Evolutionary conservation across 176 grass and related monocot species (phyloP).

Genomic region (Carex parvula): DNA sequence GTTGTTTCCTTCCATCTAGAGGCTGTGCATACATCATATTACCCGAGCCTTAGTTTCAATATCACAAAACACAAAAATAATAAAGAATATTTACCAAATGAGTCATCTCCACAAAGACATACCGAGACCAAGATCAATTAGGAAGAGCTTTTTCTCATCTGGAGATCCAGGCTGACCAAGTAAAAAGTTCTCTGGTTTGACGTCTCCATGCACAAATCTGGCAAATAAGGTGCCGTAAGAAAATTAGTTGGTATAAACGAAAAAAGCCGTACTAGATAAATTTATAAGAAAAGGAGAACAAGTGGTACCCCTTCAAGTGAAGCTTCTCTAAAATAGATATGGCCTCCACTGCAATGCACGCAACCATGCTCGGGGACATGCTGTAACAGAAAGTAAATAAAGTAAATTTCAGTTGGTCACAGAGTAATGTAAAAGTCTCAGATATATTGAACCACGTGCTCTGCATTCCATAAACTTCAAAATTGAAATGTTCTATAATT

Average conservation of each 20-base stretch:
- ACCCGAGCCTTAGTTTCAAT: not conserved
- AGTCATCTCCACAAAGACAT: slow-evolving; percentile 20
- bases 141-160: slow-evolving; percentile 96
- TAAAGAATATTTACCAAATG: slow-evolving; percentile 7
- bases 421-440: not conserved
- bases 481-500: not conserved
- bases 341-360: slow-evolving; percentile 93
- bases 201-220: slow-evolving; percentile 99
- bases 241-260: not conserved
- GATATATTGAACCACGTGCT: not conserved
- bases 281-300: not conserved
- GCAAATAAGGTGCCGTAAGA: slow-evolving; percentile 27
- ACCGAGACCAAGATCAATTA: slow-evolving; percentile 99
- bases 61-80: not conserved
- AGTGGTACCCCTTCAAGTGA: slow-evolving; percentile 72
- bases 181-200: slow-evolving; percentile 97
- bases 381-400: slow-evolving; percentile 39
- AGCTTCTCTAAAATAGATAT: slow-evolving; percentile 98
- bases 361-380: slow-evolving; percentile 86
- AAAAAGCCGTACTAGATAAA: not conserved
- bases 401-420: not conserved
- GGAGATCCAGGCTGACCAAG: slow-evolving; percentile 91
- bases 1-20: slow-evolving; percentile 90
- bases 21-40: slow-evolving; percentile 42
- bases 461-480: not conserved